phyloP scores from a whole-genome alignment of 192 early-diverging fungal species.

The Backusella tarrabulga region DNA sequence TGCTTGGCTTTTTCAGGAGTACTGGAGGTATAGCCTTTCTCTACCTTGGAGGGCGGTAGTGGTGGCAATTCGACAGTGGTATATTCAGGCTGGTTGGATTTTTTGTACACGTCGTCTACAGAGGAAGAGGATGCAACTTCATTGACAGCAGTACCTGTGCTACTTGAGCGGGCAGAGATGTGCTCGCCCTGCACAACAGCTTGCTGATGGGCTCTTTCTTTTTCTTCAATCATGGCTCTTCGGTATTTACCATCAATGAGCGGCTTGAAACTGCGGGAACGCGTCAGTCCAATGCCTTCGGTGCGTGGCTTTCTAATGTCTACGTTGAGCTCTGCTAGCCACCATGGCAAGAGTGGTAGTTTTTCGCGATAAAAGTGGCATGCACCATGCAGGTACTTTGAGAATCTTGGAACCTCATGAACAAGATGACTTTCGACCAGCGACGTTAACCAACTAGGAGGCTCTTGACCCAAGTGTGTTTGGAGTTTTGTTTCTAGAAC shows the following conservation, averaged over 20 bases:
- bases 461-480: conserved; percentile 41
- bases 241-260: conserved; percentile 35
- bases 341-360: conserved; percentile 47
- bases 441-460: conserved; percentile 26
- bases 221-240: conserved; percentile 35
- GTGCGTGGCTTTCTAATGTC: conserved; percentile 48
- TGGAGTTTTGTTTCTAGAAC: conserved; percentile 40
- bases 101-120: background rate
- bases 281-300: conserved; percentile 31
- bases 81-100: background rate
- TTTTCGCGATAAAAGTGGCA: conserved; percentile 43
- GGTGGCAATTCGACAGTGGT: background rate
- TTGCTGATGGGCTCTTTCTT: conserved; percentile 24
- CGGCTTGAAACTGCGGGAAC: conserved; percentile 36
- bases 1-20: background rate
- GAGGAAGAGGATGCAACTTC: background rate
- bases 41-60: background rate
- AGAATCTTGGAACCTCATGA: conserved; percentile 49
- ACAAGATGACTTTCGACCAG: conserved; percentile 43
- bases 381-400: conserved; percentile 50
- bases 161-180: background rate
- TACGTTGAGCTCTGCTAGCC: conserved; percentile 48
- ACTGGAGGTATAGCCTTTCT: background rate
- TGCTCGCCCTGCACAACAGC: conserved; percentile 4
- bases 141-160: background rate